These are phyloP conservation scores for Candida dajiaensis DNA, from an alignment of 805 yeast genomes.

Conservation along the genomic window DNA sequence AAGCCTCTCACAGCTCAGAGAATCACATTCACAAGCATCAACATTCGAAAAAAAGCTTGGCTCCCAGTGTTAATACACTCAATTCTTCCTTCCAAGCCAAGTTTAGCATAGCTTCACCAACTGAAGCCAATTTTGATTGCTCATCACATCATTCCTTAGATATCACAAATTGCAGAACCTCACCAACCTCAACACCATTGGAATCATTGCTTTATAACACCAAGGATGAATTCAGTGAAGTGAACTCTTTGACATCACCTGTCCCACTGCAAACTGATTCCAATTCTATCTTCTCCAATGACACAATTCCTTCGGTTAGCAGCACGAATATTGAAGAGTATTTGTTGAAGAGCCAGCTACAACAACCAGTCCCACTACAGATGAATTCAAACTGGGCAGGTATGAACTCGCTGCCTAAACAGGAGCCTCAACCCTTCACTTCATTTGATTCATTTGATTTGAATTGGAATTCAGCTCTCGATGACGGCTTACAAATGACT, in stretches of 20 bases:
- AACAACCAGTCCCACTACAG: neutral
- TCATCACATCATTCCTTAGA: slow-evolving; percentile 5
- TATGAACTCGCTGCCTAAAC: neutral
- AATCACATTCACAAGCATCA: slow-evolving; percentile 18
- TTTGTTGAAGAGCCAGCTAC: neutral
- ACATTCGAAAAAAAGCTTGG: slow-evolving; percentile 1
- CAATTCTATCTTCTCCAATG: slow-evolving; percentile 4
- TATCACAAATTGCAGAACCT: slow-evolving; percentile 3
- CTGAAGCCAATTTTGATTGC: slow-evolving; percentile 2
- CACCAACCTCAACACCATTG: neutral
- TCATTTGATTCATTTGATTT: neutral
- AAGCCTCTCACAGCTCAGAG: slow-evolving; percentile 12
- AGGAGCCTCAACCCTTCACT: neutral
- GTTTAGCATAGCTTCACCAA: slow-evolving; percentile 7
- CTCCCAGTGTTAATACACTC: slow-evolving; percentile 1
- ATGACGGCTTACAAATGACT: neutral
- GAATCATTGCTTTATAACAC: neutral
- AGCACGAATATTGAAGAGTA: neutral
- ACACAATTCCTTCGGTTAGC: neutral
- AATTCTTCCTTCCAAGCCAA: slow-evolving; percentile 15
- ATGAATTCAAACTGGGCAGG: neutral
- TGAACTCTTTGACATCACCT: neutral
- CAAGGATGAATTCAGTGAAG: slow-evolving; percentile 1
- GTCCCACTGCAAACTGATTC: neutral
- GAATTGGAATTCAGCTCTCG: neutral